Conservation (phyloP, 2,329 filamentous ascomycete genomes). For the Fusarium secorum region DNA sequence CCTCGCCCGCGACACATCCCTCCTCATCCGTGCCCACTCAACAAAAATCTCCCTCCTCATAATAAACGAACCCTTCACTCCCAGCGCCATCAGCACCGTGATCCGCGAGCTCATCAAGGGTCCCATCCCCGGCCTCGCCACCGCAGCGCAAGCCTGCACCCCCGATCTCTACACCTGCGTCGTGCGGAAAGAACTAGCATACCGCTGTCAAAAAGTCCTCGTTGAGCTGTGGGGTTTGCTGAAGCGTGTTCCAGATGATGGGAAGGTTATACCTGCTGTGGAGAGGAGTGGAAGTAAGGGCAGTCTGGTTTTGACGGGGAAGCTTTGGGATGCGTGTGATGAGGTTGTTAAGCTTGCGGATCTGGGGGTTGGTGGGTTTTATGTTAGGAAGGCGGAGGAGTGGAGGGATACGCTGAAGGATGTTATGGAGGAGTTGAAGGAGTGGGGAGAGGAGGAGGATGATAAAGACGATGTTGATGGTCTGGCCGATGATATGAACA, state of each 20-base stretch:
- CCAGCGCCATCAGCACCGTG: slow-evolving; percentile 75
- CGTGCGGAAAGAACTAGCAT: slow-evolving; percentile 70
- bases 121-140: slow-evolving; percentile 77
- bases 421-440: slow-evolving; percentile 83
- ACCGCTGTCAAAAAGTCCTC: slow-evolving; percentile 66
- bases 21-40: slow-evolving; percentile 79
- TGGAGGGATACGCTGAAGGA: slow-evolving; percentile 80
- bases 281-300: slow-evolving; percentile 54
- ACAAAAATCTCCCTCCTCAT: slow-evolving; percentile 89
- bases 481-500: slow-evolving; percentile 44
- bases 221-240: slow-evolving; percentile 69
- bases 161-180: slow-evolving; percentile 67
- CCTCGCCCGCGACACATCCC: slow-evolving; percentile 75
- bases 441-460: slow-evolving; percentile 81
- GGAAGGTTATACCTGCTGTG: slow-evolving; percentile 55
- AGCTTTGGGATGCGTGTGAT: slow-evolving; percentile 87
- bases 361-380: slow-evolving; percentile 73
- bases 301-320: slow-evolving; percentile 72
- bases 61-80: slow-evolving; percentile 86
- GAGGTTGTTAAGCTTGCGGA: slow-evolving; percentile 69
- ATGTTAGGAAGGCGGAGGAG: slow-evolving; percentile 75
- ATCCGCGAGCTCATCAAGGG: slow-evolving; percentile 75
- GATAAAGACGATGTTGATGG: slow-evolving; percentile 61
- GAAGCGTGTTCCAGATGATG: slow-evolving; percentile 65
- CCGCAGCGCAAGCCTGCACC: slow-evolving; percentile 72